Evolutionary conservation across 2,329 filamentous ascomycete genomes (phyloP).

Genomic region (Fonsecaea pedrosoi): DNA sequence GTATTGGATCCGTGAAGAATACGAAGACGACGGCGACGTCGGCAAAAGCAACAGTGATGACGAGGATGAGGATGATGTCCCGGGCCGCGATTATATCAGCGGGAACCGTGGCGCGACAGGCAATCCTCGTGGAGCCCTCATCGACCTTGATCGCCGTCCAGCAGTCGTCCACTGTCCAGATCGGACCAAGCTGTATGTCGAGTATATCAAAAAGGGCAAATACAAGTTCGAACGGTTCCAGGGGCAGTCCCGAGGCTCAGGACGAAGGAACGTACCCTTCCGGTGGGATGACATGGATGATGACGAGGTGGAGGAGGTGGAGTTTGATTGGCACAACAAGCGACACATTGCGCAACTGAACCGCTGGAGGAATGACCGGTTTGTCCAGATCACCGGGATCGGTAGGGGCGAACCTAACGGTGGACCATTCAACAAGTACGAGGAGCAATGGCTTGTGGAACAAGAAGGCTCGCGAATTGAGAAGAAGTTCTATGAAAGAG

Average conservation of each 20-base stretch:
- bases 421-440: conserved; percentile 42
- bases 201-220: conserved; percentile 25
- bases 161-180: conserved; percentile 13
- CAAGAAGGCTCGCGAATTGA: conserved; percentile 21
- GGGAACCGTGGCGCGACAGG: background rate
- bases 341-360: conserved; percentile 25
- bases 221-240: conserved; percentile 18
- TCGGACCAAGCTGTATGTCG: conserved; percentile 25
- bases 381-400: conserved; percentile 8
- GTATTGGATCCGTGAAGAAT: too few relatives aligned
- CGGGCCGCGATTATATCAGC: conserved; percentile 6
- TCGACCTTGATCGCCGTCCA: conserved; percentile 10
- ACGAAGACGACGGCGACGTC: background rate
- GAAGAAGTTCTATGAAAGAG: conserved; percentile 14
- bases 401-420: background rate
- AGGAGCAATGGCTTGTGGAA: conserved; percentile 25
- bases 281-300: conserved; percentile 2
- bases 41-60: background rate
- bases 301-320: background rate
- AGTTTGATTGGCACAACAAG: conserved; percentile 32
- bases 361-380: conserved; percentile 19
- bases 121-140: conserved; percentile 9
- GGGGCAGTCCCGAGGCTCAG: background rate
- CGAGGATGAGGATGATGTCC: background rate
- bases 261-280: background rate